Evolutionary conservation across 768 basidiomycete species (phyloP).

Genomic region (Cubamyces sp.): DNA sequence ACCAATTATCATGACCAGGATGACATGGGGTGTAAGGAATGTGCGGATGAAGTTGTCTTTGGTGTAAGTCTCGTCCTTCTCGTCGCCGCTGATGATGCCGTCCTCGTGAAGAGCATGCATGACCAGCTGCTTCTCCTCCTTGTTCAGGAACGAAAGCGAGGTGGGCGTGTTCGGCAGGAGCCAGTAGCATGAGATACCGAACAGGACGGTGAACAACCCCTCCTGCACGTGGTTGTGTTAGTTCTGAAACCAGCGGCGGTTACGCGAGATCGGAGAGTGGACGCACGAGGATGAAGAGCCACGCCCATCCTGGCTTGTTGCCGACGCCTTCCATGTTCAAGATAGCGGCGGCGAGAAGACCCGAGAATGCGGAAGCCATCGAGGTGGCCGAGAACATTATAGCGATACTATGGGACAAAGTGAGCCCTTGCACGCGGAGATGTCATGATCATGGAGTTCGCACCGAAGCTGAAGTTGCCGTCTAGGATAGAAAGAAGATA

Average conservation of each 20-base stretch:
- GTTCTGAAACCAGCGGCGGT: not conserved
- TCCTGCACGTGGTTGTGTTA: slow-evolving; percentile 38
- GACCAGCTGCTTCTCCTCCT: slow-evolving; percentile 2
- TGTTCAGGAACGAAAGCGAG: slow-evolving; percentile 8
- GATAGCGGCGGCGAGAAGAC: slow-evolving; percentile 64
- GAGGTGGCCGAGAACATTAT: slow-evolving; percentile 50
- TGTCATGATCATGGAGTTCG: slow-evolving; percentile 1
- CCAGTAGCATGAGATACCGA: slow-evolving; percentile 55
- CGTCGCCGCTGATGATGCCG: slow-evolving; percentile 41
- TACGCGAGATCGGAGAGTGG: not conserved
- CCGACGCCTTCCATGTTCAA: slow-evolving; percentile 57
- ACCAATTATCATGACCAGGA: slow-evolving; percentile 51
- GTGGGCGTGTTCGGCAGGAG: slow-evolving; percentile 43
- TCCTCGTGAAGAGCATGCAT: slow-evolving; percentile 4
- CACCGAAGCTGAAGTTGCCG: slow-evolving; percentile 36
- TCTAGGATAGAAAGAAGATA: slow-evolving; percentile 35
- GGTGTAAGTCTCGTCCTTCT: slow-evolving; percentile 50
- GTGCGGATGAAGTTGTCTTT: slow-evolving; percentile 58
- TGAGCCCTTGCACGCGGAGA: slow-evolving; percentile 27
- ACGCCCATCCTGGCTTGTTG: slow-evolving; percentile 63
- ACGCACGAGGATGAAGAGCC: slow-evolving; percentile 64
- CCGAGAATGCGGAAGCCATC: slow-evolving; percentile 64
- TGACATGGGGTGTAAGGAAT: slow-evolving; percentile 56
- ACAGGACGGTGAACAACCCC: slow-evolving; percentile 64
- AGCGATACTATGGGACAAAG: slow-evolving; percentile 36